A percentile compares a stretch with the other conserved stretches of the same genome.
Evolutionary conservation across 345 rosid genomes (phyloP).

Genomic region (Syzygium oleosum): DNA sequence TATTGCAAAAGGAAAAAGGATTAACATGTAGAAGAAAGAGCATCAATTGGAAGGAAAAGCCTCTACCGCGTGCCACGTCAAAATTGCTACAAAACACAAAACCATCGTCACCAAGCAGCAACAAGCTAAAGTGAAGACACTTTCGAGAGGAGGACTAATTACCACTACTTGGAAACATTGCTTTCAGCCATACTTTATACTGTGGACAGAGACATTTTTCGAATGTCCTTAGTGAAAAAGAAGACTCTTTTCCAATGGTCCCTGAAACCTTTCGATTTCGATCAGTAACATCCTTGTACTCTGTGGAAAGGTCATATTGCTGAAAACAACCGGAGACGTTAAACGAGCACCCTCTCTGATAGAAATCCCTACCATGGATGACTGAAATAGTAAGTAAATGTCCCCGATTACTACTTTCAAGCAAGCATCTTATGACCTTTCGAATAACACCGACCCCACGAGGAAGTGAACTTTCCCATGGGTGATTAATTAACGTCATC

Average conservation of each 20-base stretch:
- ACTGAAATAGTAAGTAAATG: neutral
- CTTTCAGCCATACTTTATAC: neutral
- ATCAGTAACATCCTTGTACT: neutral
- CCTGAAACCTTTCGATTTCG: neutral
- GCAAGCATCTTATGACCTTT: neutral
- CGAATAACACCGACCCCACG: neutral
- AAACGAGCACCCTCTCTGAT: neutral
- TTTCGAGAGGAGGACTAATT: neutral
- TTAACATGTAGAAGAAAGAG: neutral
- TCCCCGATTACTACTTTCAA: neutral
- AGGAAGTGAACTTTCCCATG: neutral
- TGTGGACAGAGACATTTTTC: neutral
- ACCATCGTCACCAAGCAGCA: neutral
- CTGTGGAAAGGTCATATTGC: neutral
- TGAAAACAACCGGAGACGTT: neutral
- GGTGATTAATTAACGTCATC: neutral
- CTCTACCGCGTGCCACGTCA: neutral
- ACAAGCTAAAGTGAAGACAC: neutral
- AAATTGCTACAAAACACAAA: neutral
- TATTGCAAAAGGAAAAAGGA: neutral
- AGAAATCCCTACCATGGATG: neutral
- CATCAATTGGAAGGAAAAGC: neutral
- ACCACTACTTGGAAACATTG: neutral
- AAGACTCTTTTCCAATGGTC: neutral
- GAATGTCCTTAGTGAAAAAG: neutral